phyloP scores from a whole-genome alignment of 1,284 basidiomycete species.

The Cryptococcus wingfieldii region DNA sequence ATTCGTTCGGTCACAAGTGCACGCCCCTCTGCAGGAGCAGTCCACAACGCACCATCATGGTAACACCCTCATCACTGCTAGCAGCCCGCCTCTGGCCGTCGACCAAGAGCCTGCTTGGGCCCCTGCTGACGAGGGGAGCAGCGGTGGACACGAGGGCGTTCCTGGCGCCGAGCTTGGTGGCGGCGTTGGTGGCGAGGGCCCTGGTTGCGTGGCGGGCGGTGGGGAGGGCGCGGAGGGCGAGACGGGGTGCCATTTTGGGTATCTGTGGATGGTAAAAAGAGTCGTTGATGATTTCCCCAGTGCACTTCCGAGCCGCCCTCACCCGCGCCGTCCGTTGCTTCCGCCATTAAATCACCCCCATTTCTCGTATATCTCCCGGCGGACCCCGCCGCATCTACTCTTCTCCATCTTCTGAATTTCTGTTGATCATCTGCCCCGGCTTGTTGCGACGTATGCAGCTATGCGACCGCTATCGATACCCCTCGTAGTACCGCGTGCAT shows the following conservation, averaged over 20 bases:
- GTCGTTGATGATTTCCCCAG: neutral
- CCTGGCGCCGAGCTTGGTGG: slow-evolving; percentile 12
- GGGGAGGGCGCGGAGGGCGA: slow-evolving; percentile 9
- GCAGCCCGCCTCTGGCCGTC: slow-evolving; percentile 25
- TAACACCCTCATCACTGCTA: slow-evolving; percentile 35
- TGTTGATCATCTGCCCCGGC: too few relatives aligned
- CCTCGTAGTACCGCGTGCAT: neutral
- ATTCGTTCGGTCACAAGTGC: too few relatives aligned
- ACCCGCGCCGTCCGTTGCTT: slow-evolving; percentile 3
- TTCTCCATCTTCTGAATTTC: too few relatives aligned
- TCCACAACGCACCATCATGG: slow-evolving; percentile 38
- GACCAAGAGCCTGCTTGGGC: slow-evolving; percentile 29
- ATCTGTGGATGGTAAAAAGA: neutral
- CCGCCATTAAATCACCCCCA: neutral
- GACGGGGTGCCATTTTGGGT: slow-evolving; percentile 27
- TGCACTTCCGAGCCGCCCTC: neutral
- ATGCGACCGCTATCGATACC: neutral
- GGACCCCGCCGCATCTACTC: too few relatives aligned
- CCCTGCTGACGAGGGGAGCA: slow-evolving; percentile 36
- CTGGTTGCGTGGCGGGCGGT: slow-evolving; percentile 10
- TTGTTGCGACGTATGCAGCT: neutral
- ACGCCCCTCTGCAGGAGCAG: neutral
- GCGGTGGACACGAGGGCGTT: slow-evolving; percentile 42
- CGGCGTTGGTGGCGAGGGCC: slow-evolving; percentile 17
- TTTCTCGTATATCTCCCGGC: slow-evolving; percentile 12